Conservation (phyloP, 495 filamentous ascomycete genomes). For the Neurospora terricola region DNA sequence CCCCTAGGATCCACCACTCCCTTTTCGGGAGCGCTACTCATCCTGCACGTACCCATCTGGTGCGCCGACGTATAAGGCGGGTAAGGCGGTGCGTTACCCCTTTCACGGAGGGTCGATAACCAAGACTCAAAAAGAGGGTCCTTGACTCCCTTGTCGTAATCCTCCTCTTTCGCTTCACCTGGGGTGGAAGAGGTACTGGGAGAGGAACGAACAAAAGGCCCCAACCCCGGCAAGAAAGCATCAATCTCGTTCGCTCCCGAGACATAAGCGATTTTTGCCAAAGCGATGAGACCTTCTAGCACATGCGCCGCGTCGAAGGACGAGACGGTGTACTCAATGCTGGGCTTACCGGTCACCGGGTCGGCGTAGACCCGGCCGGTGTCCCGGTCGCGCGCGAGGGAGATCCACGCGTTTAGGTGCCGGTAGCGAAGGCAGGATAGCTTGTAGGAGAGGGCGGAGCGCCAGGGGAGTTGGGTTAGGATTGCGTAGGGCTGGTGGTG, state of each 20-base stretch:
- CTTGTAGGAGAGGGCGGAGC: constrained; percentile 57
- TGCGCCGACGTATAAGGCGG: constrained; percentile 52
- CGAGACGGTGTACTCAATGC: constrained; percentile 59
- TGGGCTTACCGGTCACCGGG: constrained; percentile 49
- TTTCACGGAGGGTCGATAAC: constrained; percentile 45
- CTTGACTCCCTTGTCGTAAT: constrained; percentile 24
- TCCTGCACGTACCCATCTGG: constrained; percentile 86
- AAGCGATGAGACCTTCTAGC: constrained; percentile 58
- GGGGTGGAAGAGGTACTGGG: neutral
- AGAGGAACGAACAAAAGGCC: constrained; percentile 52
- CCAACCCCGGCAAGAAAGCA: constrained; percentile 45
- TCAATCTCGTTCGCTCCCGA: constrained; percentile 71
- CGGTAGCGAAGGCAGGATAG: constrained; percentile 48
- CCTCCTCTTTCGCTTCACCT: constrained; percentile 18
- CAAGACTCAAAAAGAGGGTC: constrained; percentile 51
- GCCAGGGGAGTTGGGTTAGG: constrained; percentile 53
- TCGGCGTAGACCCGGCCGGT: constrained; percentile 67
- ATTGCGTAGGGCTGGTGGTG: constrained; percentile 20
- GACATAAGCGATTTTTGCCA: constrained; percentile 67
- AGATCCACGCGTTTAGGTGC: constrained; percentile 57
- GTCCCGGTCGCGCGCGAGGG: constrained; percentile 61
- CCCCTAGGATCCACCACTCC: constrained; percentile 71
- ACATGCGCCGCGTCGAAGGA: constrained; percentile 59
- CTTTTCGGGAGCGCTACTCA: constrained; percentile 49
- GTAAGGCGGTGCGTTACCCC: constrained; percentile 41